Conservation (phyloP, 2,329 filamentous ascomycete species). For the Colletotrichum tanaceti region DNA sequence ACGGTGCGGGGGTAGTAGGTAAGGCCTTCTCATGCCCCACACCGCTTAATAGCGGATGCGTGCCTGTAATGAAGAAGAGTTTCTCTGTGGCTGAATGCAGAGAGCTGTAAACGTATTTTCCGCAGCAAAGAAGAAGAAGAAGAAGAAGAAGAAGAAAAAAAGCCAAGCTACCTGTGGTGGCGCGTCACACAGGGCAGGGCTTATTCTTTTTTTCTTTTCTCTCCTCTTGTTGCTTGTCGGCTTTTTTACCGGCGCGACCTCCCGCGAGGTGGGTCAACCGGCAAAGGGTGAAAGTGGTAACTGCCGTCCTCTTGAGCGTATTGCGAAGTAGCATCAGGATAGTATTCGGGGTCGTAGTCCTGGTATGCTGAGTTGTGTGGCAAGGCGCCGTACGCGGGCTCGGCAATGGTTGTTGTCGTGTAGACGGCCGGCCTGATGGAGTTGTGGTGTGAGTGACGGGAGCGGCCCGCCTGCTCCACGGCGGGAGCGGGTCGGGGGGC, state of each 20-base stretch:
- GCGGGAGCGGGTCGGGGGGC: constrained; percentile 16
- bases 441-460: constrained; percentile 12
- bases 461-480: constrained; percentile 10
- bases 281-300: constrained; percentile 52
- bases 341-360: constrained; percentile 45
- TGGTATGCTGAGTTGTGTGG: constrained; percentile 45
- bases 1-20: constrained; percentile 17
- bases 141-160: constrained; percentile 1
- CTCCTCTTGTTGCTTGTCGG: neutral
- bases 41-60: constrained; percentile 30
- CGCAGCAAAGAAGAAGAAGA: neutral
- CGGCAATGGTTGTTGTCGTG: constrained; percentile 23
- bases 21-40: neutral
- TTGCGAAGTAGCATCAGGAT: constrained; percentile 44
- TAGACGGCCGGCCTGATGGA: constrained; percentile 21
- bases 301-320: constrained; percentile 49
- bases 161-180: constrained; percentile 5
- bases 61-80: constrained; percentile 35
- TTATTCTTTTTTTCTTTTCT: neutral
- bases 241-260: constrained; percentile 21
- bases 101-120: constrained; percentile 34
- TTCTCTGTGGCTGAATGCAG: constrained; percentile 36
- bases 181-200: constrained; percentile 38
- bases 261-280: constrained; percentile 16
- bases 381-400: constrained; percentile 45